These are phyloP conservation scores for Penicilliopsis zonata DNA, from an alignment of 495 filamentous ascomycete species.

Conservation along the genomic window DNA sequence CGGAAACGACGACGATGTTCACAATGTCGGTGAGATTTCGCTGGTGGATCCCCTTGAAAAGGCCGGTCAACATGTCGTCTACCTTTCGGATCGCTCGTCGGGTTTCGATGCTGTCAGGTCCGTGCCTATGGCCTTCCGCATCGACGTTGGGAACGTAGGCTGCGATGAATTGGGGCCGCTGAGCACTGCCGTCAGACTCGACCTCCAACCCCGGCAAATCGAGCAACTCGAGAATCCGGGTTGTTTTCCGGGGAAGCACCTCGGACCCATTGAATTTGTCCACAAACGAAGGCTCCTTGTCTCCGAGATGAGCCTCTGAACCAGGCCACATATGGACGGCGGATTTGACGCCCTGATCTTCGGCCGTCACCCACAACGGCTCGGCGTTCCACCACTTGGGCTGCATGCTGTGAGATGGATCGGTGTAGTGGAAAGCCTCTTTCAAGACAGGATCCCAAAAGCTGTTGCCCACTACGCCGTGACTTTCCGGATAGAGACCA, in stretches of 20 bases:
- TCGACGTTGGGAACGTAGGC: slow-evolving; percentile 94
- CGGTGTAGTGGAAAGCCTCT: slow-evolving; percentile 80
- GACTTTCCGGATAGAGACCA: slow-evolving; percentile 81
- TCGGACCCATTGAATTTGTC: slow-evolving; percentile 80
- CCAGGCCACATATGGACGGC: slow-evolving; percentile 99
- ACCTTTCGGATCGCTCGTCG: slow-evolving; percentile 57
- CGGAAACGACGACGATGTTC: slow-evolving; percentile 95
- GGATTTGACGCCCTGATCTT: slow-evolving; percentile 57
- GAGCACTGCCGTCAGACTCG: slow-evolving; percentile 12
- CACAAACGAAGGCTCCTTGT: slow-evolving; percentile 57
- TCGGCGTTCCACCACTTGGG: slow-evolving; percentile 91
- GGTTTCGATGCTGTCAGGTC: slow-evolving; percentile 91
- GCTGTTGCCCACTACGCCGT: slow-evolving; percentile 87
- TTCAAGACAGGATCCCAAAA: slow-evolving; percentile 76
- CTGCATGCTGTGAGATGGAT: slow-evolving; percentile 57
- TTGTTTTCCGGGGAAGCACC: slow-evolving; percentile 56
- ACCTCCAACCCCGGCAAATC: slow-evolving; percentile 64
- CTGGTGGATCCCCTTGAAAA: slow-evolving; percentile 65
- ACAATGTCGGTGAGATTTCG: slow-evolving; percentile 81
- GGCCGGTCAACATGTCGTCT: slow-evolving; percentile 61
- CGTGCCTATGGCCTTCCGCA: slow-evolving; percentile 70
- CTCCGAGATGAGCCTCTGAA: slow-evolving; percentile 63
- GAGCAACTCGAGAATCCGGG: slow-evolving; percentile 63
- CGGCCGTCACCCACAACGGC: slow-evolving; percentile 87
- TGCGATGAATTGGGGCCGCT: slow-evolving; percentile 77